Base-by-base conservation (phyloP, 106 monocot genomes). In the Acorus gramineus region DNA sequence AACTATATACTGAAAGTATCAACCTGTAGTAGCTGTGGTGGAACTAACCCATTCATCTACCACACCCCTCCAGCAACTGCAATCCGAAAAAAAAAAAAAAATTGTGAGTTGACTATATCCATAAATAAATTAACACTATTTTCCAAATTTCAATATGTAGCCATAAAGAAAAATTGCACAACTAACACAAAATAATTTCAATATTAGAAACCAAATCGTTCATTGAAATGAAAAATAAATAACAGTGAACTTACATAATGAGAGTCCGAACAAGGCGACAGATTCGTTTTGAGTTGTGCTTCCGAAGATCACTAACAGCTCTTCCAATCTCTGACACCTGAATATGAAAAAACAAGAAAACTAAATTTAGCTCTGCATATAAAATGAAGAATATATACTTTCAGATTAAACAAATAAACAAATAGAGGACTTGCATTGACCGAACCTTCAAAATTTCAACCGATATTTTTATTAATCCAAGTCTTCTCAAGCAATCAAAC, bases 21-120 rank as follows among this genome's bases (percentile, higher is more conserved):
- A 28, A 28, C 28, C 28, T 28, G 28, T 28, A 28, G 1, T 28
- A 49, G 55, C 48, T 11, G 49, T 14, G 4, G 57, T 53, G 49
- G 74, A 44, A 28, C 47, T 50, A 8, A 74, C 52, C 74, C 74
- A 74, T 13, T 74, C 59, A 60, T 74, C 74, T 47, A 67, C 74
- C 58, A 74, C 53, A 45, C 12, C 60, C 57, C 60, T 74, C 74
- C 74, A 74, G 44, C 60, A 51, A 49, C 74, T 74, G 53, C 28
- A 72, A 61, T 61, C 11, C 11, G 0, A 28, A 28, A 58, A 59
- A 8, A 59, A 46, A 44, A 47, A 61, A 61, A 57, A 12, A 4
- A 57, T 57, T 57, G 5, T 57, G 6, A 6, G 14, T n/a, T 8
- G 9, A 13, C 14, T 58, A 58, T 13, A 58, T 5, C n/a, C 14